These are phyloP conservation scores for Monosporozyma aquatica DNA, from an alignment of 805 yeast genomes.

Conservation along the genomic window DNA sequence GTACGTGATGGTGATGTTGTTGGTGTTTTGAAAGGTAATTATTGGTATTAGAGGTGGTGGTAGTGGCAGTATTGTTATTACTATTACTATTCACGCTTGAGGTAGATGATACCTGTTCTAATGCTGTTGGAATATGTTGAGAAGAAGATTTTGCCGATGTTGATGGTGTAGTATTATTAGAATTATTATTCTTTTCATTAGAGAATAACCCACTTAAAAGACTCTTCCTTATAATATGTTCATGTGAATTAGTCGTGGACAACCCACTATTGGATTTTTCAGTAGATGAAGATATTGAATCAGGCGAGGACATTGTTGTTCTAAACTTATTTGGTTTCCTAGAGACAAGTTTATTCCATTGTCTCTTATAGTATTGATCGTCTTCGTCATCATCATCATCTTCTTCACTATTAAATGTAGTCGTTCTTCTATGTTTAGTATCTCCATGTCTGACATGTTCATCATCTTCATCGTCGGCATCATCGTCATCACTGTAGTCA, in stretches of 20 bases:
- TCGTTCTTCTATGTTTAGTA: not conserved
- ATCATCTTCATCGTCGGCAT: constrained; percentile 12
- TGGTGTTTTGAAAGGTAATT: too few species aligned
- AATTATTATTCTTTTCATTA: constrained; percentile 9
- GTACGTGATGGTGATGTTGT: not conserved
- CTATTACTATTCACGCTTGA: not conserved
- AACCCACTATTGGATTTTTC: not conserved
- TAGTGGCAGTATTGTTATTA: not conserved
- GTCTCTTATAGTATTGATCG: constrained; percentile 24
- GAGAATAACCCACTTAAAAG: constrained; percentile 26
- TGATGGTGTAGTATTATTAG: not conserved
- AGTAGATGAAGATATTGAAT: not conserved
- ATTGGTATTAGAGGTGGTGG: too few species aligned
- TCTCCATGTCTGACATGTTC: constrained; percentile 17
- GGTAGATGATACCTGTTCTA: not conserved
- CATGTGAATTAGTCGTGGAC: constrained; percentile 1
- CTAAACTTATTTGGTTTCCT: constrained; percentile 11
- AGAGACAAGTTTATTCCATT: constrained; percentile 28
- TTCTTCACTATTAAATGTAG: constrained; percentile 8
- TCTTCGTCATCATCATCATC: constrained; percentile 26
- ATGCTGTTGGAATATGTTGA: not conserved
- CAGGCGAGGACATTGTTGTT: not conserved
- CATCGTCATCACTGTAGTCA: constrained; percentile 20
- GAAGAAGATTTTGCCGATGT: not conserved
- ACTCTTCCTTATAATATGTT: constrained; percentile 18